phyloP scores from a whole-genome alignment of 2,329 filamentous ascomycete species.

The Shiraia bambusicola region DNA sequence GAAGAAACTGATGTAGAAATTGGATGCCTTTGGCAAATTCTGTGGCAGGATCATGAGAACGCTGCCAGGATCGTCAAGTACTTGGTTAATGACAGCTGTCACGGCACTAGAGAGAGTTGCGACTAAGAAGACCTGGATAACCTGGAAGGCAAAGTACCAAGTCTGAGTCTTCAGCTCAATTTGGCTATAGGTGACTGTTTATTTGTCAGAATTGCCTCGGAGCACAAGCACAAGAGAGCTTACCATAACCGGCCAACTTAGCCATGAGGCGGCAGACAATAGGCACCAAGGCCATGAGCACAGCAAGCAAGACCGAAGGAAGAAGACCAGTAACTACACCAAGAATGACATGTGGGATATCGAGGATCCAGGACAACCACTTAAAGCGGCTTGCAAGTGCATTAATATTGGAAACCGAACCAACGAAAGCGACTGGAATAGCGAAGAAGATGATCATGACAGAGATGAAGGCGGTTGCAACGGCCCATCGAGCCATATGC shows the following conservation, averaged over 20 bases:
- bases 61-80: constrained; percentile 62
- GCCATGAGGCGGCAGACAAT: constrained; percentile 45
- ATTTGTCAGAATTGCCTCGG: constrained; percentile 1
- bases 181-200: constrained; percentile 43
- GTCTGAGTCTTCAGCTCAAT: constrained; percentile 78
- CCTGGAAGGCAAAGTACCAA: constrained; percentile 87
- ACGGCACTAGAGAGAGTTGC: constrained; percentile 80
- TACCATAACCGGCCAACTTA: constrained; percentile 39
- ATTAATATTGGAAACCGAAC: constrained; percentile 49
- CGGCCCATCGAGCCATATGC: constrained; percentile 30
- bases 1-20: constrained; percentile 96
- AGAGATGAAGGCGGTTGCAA: constrained; percentile 44
- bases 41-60: constrained; percentile 67
- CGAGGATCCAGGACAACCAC: constrained; percentile 47
- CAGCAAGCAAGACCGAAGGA: constrained; percentile 46
- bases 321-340: constrained; percentile 52
- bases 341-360: constrained; percentile 44
- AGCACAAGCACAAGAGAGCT: background rate
- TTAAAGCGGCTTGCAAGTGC: constrained; percentile 42
- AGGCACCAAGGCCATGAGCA: constrained; percentile 49
- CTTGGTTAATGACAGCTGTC: constrained; percentile 56
- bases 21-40: constrained; percentile 81
- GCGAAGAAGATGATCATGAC: constrained; percentile 51
- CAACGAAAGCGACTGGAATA: constrained; percentile 49
- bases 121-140: constrained; percentile 92